A percentile compares a stretch with the other conserved stretches of the same genome.
These are phyloP conservation scores for Plasmodium reichenowi DNA, from an alignment of 169 alveolate genomes.

Conservation along the genomic window DNA sequence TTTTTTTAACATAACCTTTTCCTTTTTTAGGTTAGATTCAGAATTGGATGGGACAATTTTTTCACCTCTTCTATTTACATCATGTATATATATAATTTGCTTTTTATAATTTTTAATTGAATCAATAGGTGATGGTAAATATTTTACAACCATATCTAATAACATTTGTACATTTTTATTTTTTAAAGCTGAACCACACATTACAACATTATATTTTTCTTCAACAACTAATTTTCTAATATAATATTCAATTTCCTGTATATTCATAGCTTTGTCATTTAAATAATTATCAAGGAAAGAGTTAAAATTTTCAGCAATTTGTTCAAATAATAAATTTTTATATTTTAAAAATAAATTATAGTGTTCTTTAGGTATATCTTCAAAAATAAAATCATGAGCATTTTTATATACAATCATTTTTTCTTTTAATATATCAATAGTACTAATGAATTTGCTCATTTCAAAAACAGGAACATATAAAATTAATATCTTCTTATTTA, in stretches of 20 bases:
- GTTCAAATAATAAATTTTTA: conserved; percentile 84
- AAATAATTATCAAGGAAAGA: conserved; percentile 90
- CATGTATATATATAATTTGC: conserved; percentile 46
- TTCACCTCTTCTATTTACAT: conserved; percentile 65
- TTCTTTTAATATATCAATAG: conserved; percentile 89
- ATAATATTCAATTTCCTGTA: conserved; percentile 83
- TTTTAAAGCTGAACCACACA: conserved; percentile 94
- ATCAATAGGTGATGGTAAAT: conserved; percentile 91
- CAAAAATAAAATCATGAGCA: conserved; percentile 72
- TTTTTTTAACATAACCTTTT: neutral
- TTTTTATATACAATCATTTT: conserved; percentile 78
- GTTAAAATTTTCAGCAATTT: conserved; percentile 90
- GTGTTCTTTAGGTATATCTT: conserved; percentile 21
- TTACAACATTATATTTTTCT: conserved; percentile 85
- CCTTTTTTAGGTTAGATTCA: neutral
- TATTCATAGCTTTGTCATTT: conserved; percentile 82
- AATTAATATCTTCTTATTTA: conserved; percentile 91
- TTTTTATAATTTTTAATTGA: conserved; percentile 64
- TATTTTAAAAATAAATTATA: conserved; percentile 79
- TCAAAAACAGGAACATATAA: conserved; percentile 93
- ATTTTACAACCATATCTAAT: conserved; percentile 84
- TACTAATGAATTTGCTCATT: conserved; percentile 88
- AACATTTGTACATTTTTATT: conserved; percentile 87
- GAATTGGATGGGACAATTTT: neutral
- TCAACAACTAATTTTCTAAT: conserved; percentile 87